Evolutionary conservation across 495 filamentous ascomycete genomes (phyloP), one percentile per base, ranked within the genome.

Genomic region (Xylaria telfairii): DNA sequence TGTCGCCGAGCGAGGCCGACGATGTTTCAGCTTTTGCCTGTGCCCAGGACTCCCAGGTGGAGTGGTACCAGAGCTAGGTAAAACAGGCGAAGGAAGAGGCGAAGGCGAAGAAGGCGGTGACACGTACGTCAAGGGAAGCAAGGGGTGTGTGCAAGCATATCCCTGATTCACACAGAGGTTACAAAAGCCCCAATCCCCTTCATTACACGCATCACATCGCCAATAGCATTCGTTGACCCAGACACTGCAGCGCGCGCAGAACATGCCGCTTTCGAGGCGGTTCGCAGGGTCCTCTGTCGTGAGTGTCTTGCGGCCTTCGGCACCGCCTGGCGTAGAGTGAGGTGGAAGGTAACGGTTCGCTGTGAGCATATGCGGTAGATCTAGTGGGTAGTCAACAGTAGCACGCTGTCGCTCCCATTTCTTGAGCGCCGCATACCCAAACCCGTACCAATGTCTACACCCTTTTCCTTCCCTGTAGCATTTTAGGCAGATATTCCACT

Each of bases 171-270:
- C 92, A 75, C 94, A 97, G 67, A 80, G 76, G 70, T 91, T 91
- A 81, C 94, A 97, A 74, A 92, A 97, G 0, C 94, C 94, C 94
- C 94, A 97, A 74, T 94, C 93, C 32, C 92, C 94, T 65, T 95
- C 90, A 74, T 97, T 96, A 80, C 94, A 97, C 46, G 83, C 73
- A 66, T 88, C 87, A 78, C 94, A 97, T 69, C 91, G 88, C 94
- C 93, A 97, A 76, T 90, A 94, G 76, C 91, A 93, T 28, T 90
- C 86, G 70, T 96, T 93, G 0, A 92, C 84, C 78, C 87, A 90
- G 0, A 86, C 83, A n/a, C 83, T 80, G 75, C 94, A 97, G 49
- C 87, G 85, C 32, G 88, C 86, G 80, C 94, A 97, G 78, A 97
- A 97, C 28, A 90, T 86, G n/a, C 94, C 94, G 56, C 85, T 87